A percentile compares a stretch with the other conserved stretches of the same genome.
These are phyloP conservation scores for Achlya hypogyna DNA, from an alignment of 352 stramenopile species.

Conservation along the genomic window DNA sequence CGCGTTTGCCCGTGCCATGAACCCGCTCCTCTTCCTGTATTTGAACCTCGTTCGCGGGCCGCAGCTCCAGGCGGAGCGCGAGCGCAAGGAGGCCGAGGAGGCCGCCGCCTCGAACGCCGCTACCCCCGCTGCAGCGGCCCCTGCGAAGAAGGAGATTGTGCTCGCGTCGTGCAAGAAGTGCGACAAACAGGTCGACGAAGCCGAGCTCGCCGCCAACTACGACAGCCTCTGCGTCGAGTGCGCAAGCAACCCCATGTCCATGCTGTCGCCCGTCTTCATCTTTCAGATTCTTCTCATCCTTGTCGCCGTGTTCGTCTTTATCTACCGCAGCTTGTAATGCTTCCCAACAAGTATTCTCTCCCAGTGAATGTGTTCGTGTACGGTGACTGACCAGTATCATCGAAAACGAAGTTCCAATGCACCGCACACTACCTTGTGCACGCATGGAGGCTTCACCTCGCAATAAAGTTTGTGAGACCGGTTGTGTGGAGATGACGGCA, in stretches of 20 bases:
- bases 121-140: slow-evolving; percentile 35
- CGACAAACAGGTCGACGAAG: slow-evolving; percentile 24
- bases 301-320: slow-evolving; percentile 44
- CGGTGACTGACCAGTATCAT: too few relatives aligned
- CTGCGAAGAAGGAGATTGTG: slow-evolving; percentile 25
- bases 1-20: slow-evolving; percentile 33
- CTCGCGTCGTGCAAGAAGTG: slow-evolving; percentile 58
- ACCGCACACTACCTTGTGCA: too few relatives aligned
- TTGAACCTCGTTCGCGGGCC: slow-evolving; percentile 62
- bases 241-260: slow-evolving; percentile 23
- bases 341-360: too few relatives aligned
- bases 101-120: slow-evolving; percentile 34
- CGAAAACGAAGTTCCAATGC: too few relatives aligned
- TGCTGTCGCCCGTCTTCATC: slow-evolving; percentile 60
- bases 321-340: slow-evolving; percentile 30
- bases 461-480: too few relatives aligned
- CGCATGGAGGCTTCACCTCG: too few relatives aligned
- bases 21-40: slow-evolving; percentile 71
- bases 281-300: slow-evolving; percentile 58
- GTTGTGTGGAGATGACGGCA: too few relatives aligned
- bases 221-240: slow-evolving; percentile 37
- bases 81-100: slow-evolving; percentile 44
- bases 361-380: too few relatives aligned
- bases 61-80: slow-evolving; percentile 37
- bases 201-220: slow-evolving; percentile 25